phyloP scores from a whole-genome alignment of 768 basidiomycete genomes.

The Fomitopsis serialis region DNA sequence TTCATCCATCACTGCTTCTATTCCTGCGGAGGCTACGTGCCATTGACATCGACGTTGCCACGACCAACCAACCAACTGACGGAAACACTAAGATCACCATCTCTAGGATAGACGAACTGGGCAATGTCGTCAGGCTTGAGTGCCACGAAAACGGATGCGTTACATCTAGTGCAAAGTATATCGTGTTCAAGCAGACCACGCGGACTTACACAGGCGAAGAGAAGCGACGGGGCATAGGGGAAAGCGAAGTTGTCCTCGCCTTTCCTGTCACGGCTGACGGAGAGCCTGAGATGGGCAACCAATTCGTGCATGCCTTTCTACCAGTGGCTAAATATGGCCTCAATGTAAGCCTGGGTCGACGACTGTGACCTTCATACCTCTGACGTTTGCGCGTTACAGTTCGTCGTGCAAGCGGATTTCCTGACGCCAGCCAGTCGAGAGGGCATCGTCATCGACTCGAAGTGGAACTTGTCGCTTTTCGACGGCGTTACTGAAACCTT shows the following conservation, averaged over 20 bases:
- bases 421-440: constrained; percentile 24
- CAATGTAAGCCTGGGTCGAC: constrained; percentile 10
- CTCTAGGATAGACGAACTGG: background rate
- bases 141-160: background rate
- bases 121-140: background rate
- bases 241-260: constrained; percentile 18
- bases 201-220: constrained; percentile 8
- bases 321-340: constrained; percentile 20
- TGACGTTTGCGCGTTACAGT: constrained; percentile 12
- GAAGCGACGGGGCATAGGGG: constrained; percentile 9
- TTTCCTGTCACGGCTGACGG: constrained; percentile 16
- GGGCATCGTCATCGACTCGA: constrained; percentile 16
- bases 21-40: constrained; percentile 18
- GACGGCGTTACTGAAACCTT: constrained; percentile 16
- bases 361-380: background rate
- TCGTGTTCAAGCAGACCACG: constrained; percentile 9
- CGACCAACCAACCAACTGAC: constrained; percentile 1
- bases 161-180: background rate
- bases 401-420: constrained; percentile 26
- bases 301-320: constrained; percentile 21
- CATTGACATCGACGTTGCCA: constrained; percentile 7
- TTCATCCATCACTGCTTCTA: constrained; percentile 18
- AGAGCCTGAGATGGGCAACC: constrained; percentile 8
- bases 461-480: constrained; percentile 20
- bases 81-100: background rate